A percentile compares a stretch with the other conserved stretches of the same genome.
These are phyloP conservation scores for Otatea glauca DNA, from an alignment of 176 grass and related monocot species.

Conservation along the genomic window DNA sequence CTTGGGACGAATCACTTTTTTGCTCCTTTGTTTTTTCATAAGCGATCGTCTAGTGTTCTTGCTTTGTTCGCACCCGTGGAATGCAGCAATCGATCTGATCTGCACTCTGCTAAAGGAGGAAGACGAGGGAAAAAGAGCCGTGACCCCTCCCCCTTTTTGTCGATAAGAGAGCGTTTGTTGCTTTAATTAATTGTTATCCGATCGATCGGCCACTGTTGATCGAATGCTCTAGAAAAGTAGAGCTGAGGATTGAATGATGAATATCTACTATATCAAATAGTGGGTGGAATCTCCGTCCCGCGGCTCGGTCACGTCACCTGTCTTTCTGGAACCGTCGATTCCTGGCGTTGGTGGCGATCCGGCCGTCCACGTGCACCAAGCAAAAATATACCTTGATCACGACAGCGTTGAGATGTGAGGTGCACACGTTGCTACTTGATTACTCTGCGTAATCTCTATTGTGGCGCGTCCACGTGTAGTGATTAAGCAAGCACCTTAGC, in stretches of 20 bases:
- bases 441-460: background rate
- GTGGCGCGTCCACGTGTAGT: background rate
- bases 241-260: too few species aligned
- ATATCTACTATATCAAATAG: too few species aligned
- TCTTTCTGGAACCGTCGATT: too few species aligned
- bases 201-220: slow-evolving; percentile 23
- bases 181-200: slow-evolving; percentile 33
- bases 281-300: too few species aligned
- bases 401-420: background rate
- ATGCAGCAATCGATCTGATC: slow-evolving; percentile 38
- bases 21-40: background rate
- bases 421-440: background rate
- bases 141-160: slow-evolving; percentile 34
- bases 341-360: too few species aligned
- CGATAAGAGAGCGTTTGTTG: slow-evolving; percentile 6
- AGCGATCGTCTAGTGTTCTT: slow-evolving; percentile 30
- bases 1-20: background rate
- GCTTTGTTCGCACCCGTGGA: slow-evolving; percentile 48
- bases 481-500: background rate
- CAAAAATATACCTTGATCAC: background rate
- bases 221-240: slow-evolving; percentile 51
- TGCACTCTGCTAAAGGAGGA: slow-evolving; percentile 39
- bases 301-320: too few species aligned
- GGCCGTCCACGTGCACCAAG: background rate
- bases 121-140: background rate